phyloP scores from a whole-genome alignment of 805 yeast species.

The Clavispora fructus region DNA sequence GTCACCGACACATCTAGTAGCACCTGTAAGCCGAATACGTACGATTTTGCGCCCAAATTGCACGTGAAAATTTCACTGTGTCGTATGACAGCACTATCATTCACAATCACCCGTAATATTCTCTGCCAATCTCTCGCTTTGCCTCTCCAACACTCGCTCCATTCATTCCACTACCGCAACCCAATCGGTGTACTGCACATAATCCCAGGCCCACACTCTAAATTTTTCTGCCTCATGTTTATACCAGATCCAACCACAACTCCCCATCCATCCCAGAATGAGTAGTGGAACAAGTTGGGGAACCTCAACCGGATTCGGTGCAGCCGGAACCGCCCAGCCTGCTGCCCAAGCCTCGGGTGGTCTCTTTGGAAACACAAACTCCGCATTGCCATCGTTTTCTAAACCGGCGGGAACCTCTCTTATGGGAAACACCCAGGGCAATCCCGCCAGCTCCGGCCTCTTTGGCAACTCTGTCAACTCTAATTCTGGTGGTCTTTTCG shows the following conservation, averaged over 20 bases:
- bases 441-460: background rate
- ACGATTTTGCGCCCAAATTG: no score
- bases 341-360: constrained; percentile 3
- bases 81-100: no score
- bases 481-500: constrained; percentile 2
- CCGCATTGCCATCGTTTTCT: background rate
- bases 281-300: constrained; percentile 10
- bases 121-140: no score
- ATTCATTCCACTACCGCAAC: background rate
- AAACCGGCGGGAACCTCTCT: background rate
- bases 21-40: no score
- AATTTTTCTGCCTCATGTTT: background rate
- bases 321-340: background rate
- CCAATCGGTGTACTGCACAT: background rate
- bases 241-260: background rate
- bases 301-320: constrained; percentile 12
- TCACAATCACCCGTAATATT: no score
- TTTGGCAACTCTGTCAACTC: constrained; percentile 2
- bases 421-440: background rate
- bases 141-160: background rate
- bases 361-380: constrained; percentile 5
- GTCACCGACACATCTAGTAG: no score
- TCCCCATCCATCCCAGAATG: background rate
- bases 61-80: no score
- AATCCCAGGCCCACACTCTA: background rate